phyloP scores from a whole-genome alignment of 1,284 basidiomycete species.

The Bjerkandera adusta region DNA sequence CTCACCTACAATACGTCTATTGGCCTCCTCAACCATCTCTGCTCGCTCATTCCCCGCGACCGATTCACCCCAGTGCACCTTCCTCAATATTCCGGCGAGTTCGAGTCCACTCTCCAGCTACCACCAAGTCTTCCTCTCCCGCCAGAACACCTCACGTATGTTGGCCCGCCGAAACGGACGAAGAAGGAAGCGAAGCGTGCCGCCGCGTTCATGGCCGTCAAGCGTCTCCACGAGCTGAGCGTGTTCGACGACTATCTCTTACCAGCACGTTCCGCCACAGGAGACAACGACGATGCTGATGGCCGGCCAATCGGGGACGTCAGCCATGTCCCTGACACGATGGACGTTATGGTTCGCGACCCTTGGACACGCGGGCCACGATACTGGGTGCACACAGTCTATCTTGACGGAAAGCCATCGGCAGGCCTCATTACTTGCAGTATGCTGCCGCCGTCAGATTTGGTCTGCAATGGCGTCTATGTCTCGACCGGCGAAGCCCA shows the following conservation, averaged over 20 bases:
- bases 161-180: conserved; percentile 55
- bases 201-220: conserved; percentile 75
- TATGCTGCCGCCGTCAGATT: conserved; percentile 43
- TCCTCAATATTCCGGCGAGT: conserved; percentile 64
- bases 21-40: conserved; percentile 66
- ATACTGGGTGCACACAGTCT: conserved; percentile 61
- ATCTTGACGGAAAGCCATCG: conserved; percentile 43
- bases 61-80: conserved; percentile 56
- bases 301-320: conserved; percentile 42
- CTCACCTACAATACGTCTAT: conserved; percentile 77
- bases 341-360: conserved; percentile 55
- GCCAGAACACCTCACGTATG: conserved; percentile 47
- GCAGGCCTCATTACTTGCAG: conserved; percentile 66
- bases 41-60: conserved; percentile 73
- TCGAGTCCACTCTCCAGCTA: conserved; percentile 54
- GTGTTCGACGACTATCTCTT: conserved; percentile 80
- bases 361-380: conserved; percentile 61
- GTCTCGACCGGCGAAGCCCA: conserved; percentile 39
- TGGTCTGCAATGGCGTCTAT: conserved; percentile 34
- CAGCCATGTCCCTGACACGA: conserved; percentile 44
- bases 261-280: conserved; percentile 44
- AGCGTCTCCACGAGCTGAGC: conserved; percentile 60
- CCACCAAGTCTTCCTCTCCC: conserved; percentile 67
- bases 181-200: conserved; percentile 81
- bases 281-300: conserved; percentile 50